phyloP scores from a whole-genome alignment of 176 grass and related monocot species.

The Lolium perenne region DNA sequence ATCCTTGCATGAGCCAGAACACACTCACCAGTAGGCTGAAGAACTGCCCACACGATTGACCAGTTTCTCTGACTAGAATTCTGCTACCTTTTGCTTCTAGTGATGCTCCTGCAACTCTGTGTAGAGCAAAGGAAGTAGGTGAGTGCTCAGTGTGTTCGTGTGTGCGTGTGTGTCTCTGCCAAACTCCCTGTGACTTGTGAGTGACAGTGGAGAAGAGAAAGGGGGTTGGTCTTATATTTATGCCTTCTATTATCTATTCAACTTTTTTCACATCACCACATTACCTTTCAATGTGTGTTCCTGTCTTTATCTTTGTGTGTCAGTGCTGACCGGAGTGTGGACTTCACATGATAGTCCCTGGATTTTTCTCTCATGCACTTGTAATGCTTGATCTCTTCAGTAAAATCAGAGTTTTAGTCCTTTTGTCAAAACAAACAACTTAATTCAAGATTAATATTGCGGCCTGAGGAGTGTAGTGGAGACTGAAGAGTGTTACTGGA shows the following conservation, averaged over 20 bases:
- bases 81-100: background rate
- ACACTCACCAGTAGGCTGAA: background rate
- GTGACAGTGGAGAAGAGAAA: conserved; percentile 16
- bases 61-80: background rate
- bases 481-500: background rate
- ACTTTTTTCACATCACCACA: conserved; percentile 34
- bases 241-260: background rate
- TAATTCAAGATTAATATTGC: background rate
- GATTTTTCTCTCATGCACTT: background rate
- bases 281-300: conserved; percentile 31
- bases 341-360: background rate
- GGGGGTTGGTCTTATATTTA: conserved; percentile 53
- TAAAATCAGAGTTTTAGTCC: background rate
- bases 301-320: conserved; percentile 44
- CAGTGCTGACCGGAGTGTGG: conserved; percentile 39
- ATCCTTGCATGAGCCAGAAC: conserved; percentile 6
- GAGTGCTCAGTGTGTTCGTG: background rate
- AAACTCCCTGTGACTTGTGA: background rate
- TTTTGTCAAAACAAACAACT: background rate
- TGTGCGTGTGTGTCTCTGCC: background rate
- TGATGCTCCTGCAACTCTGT: background rate
- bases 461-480: background rate
- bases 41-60: background rate
- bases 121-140: background rate
- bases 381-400: background rate